phyloP scores from a whole-genome alignment of 2,329 filamentous ascomycete genomes.

The Microcera coccophila region DNA sequence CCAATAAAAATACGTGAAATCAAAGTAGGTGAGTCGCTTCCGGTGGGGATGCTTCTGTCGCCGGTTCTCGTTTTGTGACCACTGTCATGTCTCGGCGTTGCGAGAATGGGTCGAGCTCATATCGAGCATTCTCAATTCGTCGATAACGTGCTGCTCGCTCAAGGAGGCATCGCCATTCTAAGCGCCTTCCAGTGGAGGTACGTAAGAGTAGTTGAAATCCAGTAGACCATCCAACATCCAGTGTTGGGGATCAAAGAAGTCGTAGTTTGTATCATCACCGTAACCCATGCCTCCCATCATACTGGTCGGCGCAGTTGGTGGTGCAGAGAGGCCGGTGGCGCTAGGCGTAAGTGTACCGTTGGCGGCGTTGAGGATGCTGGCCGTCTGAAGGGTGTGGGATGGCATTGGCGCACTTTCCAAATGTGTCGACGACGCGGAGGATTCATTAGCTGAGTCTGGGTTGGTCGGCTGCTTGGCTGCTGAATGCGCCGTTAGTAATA shows the following conservation, averaged over 20 bases:
- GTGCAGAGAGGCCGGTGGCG: constrained; percentile 42
- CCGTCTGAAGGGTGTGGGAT: constrained; percentile 37
- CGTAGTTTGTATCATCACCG: constrained; percentile 67
- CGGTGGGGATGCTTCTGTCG: constrained; percentile 1
- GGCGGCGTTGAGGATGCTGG: constrained; percentile 40
- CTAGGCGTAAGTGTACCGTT: constrained; percentile 53
- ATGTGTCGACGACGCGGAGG: constrained; percentile 64
- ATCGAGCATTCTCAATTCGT: no score
- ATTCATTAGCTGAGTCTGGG: constrained; percentile 72
- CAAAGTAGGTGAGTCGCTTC: constrained; percentile 4
- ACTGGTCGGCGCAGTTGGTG: constrained; percentile 39
- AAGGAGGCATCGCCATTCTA: constrained; percentile 22
- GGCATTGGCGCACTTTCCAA: constrained; percentile 58
- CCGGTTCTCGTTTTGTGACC: constrained; percentile 1
- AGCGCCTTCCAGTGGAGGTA: constrained; percentile 51
- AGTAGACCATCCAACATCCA: constrained; percentile 89
- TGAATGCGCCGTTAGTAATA: constrained; percentile 21
- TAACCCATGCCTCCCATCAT: constrained; percentile 54
- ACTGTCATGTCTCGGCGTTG: no score
- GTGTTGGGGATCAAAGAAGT: constrained; percentile 88
- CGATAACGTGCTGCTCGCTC: neutral
- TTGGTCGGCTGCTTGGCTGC: constrained; percentile 85
- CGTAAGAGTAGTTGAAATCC: constrained; percentile 70
- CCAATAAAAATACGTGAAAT: constrained; percentile 1
- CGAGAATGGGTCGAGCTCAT: no score